These are phyloP conservation scores for Mitragyna speciosa DNA, from an alignment of 257 asterid species.

Conservation along the genomic window DNA sequence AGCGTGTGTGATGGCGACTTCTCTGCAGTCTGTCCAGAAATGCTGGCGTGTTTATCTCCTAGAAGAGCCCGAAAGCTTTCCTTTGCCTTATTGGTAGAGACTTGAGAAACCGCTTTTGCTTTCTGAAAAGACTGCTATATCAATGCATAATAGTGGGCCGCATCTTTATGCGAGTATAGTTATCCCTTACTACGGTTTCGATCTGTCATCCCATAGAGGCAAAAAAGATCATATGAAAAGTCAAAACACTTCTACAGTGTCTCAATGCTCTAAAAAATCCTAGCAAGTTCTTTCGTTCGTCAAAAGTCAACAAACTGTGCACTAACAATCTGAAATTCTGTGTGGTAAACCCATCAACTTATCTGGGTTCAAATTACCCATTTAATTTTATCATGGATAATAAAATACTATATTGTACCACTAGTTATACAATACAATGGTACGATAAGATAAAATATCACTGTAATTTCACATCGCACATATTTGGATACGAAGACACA, in stretches of 20 bases:
- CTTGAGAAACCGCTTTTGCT: conserved; percentile 4
- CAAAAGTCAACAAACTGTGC: no score
- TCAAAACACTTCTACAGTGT: background rate
- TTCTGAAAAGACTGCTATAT: conserved; percentile 11
- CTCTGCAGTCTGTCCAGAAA: conserved; percentile 27
- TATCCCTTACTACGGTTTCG: background rate
- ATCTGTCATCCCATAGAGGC: background rate
- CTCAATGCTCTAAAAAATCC: no score
- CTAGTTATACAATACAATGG: no score
- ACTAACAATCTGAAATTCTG: no score
- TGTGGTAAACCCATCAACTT: no score
- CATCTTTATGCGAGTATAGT: background rate
- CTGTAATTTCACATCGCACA: no score
- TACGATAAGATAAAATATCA: no score
- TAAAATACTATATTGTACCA: no score
- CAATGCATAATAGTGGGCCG: background rate
- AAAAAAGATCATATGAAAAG: background rate
- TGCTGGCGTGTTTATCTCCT: conserved; percentile 35
- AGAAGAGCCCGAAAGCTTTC: conserved; percentile 22
- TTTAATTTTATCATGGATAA: no score
- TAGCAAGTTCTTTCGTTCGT: background rate
- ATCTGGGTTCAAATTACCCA: no score
- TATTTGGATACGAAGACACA: no score
- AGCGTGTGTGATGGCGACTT: background rate
- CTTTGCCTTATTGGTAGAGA: conserved; percentile 5